Percentiles rank a stretch among this genome's conserved stretches.
Evolutionary conservation across 352 stramenopile species (phyloP).

Genomic region (Pythium insidiosum): DNA sequence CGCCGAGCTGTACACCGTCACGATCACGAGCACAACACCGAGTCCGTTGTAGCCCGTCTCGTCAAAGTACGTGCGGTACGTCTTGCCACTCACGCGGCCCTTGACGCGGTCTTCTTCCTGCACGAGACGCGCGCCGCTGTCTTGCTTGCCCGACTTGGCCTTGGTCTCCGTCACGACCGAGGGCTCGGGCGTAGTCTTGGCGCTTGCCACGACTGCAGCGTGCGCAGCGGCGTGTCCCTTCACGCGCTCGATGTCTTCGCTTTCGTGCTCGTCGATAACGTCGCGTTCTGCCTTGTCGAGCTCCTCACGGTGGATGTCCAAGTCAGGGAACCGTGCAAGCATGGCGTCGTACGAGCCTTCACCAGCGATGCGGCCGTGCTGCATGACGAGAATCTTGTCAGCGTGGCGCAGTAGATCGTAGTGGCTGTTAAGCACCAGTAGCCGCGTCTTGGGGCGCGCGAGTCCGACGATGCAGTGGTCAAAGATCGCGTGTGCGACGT

Average conservation of each 20-base stretch:
- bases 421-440: constrained; percentile 75
- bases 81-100: constrained; percentile 18
- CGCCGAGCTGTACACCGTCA: constrained; percentile 8
- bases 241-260: constrained; percentile 5
- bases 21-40: constrained; percentile 11
- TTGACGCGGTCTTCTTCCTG: constrained; percentile 25
- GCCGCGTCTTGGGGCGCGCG: constrained; percentile 33
- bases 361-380: constrained; percentile 17
- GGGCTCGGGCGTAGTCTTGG: not conserved
- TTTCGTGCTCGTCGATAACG: constrained; percentile 2
- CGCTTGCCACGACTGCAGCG: not conserved
- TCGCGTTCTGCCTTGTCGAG: not conserved
- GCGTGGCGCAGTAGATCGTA: constrained; percentile 19
- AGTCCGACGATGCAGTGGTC: constrained; percentile 22
- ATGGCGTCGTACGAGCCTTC: constrained; percentile 16
- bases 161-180: not conserved
- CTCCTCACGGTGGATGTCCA: not conserved
- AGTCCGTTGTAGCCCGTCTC: constrained; percentile 21
- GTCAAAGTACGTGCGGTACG: constrained; percentile 23
- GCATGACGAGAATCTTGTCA: constrained; percentile 21
- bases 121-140: constrained; percentile 2
- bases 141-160: constrained; percentile 3
- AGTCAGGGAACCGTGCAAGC: constrained; percentile 14
- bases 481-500: constrained; percentile 34
- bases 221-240: constrained; percentile 6